Conservation (phyloP, 257 asterid species). For the Parsonsia alboflavescens region DNA sequence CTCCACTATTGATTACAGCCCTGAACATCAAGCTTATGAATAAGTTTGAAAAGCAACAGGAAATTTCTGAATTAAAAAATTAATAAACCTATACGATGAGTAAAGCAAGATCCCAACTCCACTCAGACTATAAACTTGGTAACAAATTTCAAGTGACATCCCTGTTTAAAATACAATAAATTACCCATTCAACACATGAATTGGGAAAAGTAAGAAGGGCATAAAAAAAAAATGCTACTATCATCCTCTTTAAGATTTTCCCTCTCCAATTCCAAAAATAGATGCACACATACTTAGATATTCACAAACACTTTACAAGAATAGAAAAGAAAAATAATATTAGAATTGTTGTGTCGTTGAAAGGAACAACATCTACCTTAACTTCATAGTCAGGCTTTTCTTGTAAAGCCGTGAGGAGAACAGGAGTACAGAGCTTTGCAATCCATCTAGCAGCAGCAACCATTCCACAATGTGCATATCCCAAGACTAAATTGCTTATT, state of each 20-base stretch:
- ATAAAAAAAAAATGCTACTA: neutral
- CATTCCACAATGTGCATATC: slow-evolving; percentile 92
- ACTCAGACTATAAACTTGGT: neutral
- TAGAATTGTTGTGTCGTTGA: neutral
- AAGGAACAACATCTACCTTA: slow-evolving; percentile 37
- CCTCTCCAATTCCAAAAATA: neutral
- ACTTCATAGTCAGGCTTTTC: slow-evolving; percentile 65
- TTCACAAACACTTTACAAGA: neutral
- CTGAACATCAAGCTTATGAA: neutral
- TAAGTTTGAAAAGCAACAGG: neutral
- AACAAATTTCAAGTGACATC: neutral
- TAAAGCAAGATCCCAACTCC: neutral
- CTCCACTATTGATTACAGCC: neutral
- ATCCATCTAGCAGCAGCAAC: slow-evolving; percentile 96
- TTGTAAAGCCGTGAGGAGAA: slow-evolving; percentile 56
- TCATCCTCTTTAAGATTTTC: neutral
- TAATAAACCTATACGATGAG: neutral
- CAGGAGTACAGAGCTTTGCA: slow-evolving; percentile 68
- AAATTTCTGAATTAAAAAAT: neutral
- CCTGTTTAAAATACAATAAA: neutral
- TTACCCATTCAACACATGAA: neutral
- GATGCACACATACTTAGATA: neutral
- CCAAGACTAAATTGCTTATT: slow-evolving; percentile 61
- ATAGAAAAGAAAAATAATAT: neutral
- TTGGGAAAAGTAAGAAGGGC: neutral